Percentiles rank a stretch among this genome's conserved stretches.
These are phyloP conservation scores for Striga asiatica DNA, from an alignment of 257 asterid species.

Conservation along the genomic window DNA sequence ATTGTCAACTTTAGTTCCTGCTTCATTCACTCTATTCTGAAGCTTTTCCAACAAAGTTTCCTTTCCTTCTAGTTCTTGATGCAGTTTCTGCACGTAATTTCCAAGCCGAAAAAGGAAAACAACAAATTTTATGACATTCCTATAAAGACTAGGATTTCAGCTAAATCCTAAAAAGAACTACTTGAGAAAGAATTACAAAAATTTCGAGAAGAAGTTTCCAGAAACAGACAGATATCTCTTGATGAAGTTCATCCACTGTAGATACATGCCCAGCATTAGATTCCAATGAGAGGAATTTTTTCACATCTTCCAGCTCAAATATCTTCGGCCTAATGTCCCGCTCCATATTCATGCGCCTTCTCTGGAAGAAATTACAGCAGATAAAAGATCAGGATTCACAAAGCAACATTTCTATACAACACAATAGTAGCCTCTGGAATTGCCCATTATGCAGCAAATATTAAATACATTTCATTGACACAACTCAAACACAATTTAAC, in stretches of 20 bases:
- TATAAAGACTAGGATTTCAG: slow-evolving; percentile 14
- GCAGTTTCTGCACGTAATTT: slow-evolving; percentile 43
- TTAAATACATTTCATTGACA: background rate
- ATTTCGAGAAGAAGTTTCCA: slow-evolving; percentile 2
- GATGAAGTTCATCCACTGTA: slow-evolving; percentile 56
- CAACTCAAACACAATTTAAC: background rate
- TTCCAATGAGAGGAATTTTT: slow-evolving; percentile 42
- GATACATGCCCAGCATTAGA: slow-evolving; percentile 42
- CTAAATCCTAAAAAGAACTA: slow-evolving; percentile 3
- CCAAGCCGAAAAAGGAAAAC: slow-evolving; percentile 2
- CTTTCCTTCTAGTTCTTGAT: slow-evolving; percentile 40
- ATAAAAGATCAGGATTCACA: slow-evolving; percentile 6
- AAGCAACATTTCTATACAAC: slow-evolving; percentile 8
- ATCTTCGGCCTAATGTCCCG: slow-evolving; percentile 42
- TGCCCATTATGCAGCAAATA: background rate
- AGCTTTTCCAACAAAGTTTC: slow-evolving; percentile 39
- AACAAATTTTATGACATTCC: background rate
- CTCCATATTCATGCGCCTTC: slow-evolving; percentile 35
- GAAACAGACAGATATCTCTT: slow-evolving; percentile 57
- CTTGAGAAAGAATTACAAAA: background rate
- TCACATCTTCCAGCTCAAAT: slow-evolving; percentile 45
- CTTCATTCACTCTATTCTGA: slow-evolving; percentile 41
- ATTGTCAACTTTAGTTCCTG: slow-evolving; percentile 37
- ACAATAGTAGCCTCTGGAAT: background rate
- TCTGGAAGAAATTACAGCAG: slow-evolving; percentile 31